Conservation (phyloP, 2,329 filamentous ascomycete genomes). For the Monosporascus sp. region DNA sequence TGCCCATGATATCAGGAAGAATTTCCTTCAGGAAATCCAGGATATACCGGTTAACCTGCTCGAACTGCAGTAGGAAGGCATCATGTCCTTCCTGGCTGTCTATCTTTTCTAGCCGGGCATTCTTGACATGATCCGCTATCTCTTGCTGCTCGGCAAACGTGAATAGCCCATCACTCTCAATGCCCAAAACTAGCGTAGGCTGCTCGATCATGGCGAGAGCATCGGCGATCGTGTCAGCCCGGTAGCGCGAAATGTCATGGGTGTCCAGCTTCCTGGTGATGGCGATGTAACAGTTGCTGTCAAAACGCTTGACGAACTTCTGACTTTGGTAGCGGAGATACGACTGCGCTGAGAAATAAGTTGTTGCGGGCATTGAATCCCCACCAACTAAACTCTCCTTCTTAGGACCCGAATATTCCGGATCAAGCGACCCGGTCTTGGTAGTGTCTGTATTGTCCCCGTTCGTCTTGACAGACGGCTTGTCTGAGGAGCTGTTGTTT, state of each 20-base stretch:
- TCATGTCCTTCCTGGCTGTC: constrained; percentile 95
- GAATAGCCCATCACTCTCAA: constrained; percentile 92
- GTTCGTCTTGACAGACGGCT: constrained; percentile 14
- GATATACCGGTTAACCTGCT: constrained; percentile 89
- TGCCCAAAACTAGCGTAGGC: constrained; percentile 85
- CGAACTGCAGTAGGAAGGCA: constrained; percentile 92
- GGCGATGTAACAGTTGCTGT: constrained; percentile 98
- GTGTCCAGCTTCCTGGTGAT: constrained; percentile 98
- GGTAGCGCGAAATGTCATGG: constrained; percentile 83
- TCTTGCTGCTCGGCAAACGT: constrained; percentile 96
- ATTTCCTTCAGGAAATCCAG: constrained; percentile 76
- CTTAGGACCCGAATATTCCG: constrained; percentile 65
- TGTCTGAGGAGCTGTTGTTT: constrained; percentile 33
- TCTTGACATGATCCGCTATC: constrained; percentile 72
- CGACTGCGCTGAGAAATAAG: constrained; percentile 97
- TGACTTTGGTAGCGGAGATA: constrained; percentile 94
- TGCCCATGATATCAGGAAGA: constrained; percentile 82
- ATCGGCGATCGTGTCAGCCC: constrained; percentile 61
- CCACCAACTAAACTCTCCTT: constrained; percentile 43
- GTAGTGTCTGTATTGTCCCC: constrained; percentile 15
- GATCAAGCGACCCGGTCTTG: constrained; percentile 39
- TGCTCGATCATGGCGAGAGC: constrained; percentile 81
- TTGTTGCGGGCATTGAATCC: constrained; percentile 53
- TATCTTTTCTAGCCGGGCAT: constrained; percentile 76
- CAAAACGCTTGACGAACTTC: constrained; percentile 96